These are phyloP conservation scores for Grosmannia serpens DNA, from an alignment of 2,329 filamentous ascomycete genomes.

Conservation along the genomic window DNA sequence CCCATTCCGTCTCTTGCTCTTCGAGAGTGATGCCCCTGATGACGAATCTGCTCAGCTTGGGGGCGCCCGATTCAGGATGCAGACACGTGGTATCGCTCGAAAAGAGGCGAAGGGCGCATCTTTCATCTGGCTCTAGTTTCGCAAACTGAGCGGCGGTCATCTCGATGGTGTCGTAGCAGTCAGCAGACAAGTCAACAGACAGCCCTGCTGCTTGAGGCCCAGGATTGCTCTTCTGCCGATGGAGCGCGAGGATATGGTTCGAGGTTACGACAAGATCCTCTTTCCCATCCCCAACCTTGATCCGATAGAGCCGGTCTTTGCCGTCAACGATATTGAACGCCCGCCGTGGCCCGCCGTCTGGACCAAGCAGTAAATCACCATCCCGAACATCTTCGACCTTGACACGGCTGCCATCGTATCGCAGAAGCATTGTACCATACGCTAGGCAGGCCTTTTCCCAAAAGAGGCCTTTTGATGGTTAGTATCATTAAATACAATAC, in stretches of 20 bases:
- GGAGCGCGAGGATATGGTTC: constrained; percentile 23
- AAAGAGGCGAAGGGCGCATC: background rate
- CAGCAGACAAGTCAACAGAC: background rate
- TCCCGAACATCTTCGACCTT: constrained; percentile 37
- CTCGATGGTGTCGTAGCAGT: background rate
- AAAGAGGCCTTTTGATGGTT: constrained; percentile 41
- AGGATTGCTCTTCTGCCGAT: background rate
- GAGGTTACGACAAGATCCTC: constrained; percentile 34
- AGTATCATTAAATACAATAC: background rate
- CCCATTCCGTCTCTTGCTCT: constrained; percentile 30
- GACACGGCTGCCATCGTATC: constrained; percentile 30
- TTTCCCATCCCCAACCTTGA: constrained; percentile 24
- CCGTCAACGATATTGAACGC: constrained; percentile 39
- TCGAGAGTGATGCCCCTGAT: constrained; percentile 32
- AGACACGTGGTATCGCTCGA: background rate
- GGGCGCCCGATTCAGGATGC: background rate
- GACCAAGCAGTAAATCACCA: constrained; percentile 35
- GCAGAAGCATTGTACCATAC: constrained; percentile 8
- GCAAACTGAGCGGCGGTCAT: constrained; percentile 2
- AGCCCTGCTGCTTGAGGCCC: background rate
- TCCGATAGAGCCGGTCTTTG: constrained; percentile 30
- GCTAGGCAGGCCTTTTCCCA: constrained; percentile 56
- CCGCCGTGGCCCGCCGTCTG: constrained; percentile 32
- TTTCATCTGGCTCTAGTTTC: background rate
- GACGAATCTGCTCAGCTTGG: constrained; percentile 20